Conservation (phyloP, 2,329 filamentous ascomycete genomes). For the Epichloe uncinata region DNA sequence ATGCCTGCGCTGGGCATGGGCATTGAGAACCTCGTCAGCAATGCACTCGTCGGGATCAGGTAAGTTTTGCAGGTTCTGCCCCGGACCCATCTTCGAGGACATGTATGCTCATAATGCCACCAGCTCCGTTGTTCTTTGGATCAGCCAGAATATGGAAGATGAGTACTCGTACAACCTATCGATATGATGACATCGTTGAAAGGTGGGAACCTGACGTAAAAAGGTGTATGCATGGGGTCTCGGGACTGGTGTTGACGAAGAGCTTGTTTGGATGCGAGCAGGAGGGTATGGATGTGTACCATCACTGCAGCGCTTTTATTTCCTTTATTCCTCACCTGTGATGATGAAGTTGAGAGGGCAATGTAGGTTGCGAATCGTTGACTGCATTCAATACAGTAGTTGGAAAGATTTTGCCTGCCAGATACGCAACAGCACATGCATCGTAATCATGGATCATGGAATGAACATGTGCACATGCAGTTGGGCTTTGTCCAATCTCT, state of each 20-base stretch:
- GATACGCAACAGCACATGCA: too few species aligned
- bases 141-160: slow-evolving; percentile 61
- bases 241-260: background rate
- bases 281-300: background rate
- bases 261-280: background rate
- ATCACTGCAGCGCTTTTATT: background rate
- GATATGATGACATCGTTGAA: slow-evolving; percentile 18
- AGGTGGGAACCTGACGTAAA: too few species aligned
- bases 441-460: too few species aligned
- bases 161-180: slow-evolving; percentile 57
- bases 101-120: slow-evolving; percentile 7
- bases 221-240: background rate
- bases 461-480: too few species aligned
- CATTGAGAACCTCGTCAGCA: slow-evolving; percentile 52
- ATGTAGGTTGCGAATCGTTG: too few species aligned
- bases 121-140: slow-evolving; percentile 51
- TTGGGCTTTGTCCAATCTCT: too few species aligned
- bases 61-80: slow-evolving; percentile 18
- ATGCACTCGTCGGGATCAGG: slow-evolving; percentile 49
- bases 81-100: background rate
- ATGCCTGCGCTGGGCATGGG: slow-evolving; percentile 53
- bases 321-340: background rate
- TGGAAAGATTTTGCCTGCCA: too few species aligned
- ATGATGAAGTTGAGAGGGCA: too few species aligned
- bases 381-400: too few species aligned